Evolutionary conservation across 2,329 filamentous ascomycete genomes (phyloP).

Genomic region (Aspergillus flavus): DNA sequence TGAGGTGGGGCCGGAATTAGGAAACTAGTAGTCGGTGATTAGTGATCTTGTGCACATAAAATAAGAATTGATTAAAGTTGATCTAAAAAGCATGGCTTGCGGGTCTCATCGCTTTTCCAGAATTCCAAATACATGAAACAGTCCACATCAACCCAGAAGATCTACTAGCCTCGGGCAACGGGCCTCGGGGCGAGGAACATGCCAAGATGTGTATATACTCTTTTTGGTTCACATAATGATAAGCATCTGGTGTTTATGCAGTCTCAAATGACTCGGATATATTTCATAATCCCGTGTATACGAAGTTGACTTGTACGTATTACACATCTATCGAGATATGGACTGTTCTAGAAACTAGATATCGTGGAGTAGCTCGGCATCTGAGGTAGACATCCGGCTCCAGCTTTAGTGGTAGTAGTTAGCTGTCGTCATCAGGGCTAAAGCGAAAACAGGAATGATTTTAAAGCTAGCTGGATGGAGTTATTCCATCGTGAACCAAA

Average conservation of each 20-base stretch:
- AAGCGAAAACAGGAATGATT: not conserved
- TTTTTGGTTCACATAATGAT: not conserved
- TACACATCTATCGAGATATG: not conserved
- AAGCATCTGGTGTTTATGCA: not conserved
- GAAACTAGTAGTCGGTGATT: not conserved
- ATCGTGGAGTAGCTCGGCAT: not conserved
- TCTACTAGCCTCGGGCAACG: not conserved
- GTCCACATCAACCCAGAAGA: not conserved
- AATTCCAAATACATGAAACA: conserved; percentile 7
- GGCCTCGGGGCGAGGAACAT: not conserved
- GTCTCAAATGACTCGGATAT: not conserved
- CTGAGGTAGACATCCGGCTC: too few species aligned
- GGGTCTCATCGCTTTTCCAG: not conserved
- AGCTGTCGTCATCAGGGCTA: too few species aligned
- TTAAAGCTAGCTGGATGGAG: not conserved
- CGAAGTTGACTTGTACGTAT: not conserved
- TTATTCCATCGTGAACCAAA: not conserved
- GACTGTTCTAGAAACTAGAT: not conserved
- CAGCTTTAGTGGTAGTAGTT: too few species aligned
- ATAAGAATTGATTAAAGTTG: not conserved
- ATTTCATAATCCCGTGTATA: not conserved
- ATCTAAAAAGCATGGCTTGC: not conserved
- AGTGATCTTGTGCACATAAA: not conserved
- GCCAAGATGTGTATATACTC: not conserved
- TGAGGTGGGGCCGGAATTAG: not conserved